Base-by-base conservation (phyloP, 495 filamentous ascomycete genomes). In the Rhypophila decipiens region DNA sequence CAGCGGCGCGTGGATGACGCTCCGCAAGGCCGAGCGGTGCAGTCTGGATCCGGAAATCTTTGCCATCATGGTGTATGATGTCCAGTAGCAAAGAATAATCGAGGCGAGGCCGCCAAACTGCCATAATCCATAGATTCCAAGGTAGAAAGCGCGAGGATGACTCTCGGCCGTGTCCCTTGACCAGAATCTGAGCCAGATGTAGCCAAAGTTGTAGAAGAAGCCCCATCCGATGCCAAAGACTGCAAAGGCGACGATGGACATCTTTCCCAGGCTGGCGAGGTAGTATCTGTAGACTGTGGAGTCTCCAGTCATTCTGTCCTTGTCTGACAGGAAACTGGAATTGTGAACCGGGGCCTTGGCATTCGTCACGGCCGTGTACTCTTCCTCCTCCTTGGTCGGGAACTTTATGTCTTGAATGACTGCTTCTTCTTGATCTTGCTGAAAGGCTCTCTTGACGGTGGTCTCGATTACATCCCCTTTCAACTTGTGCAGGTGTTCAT, bases 1-100 rank as follows among this genome's bases (percentile, higher is more conserved):
- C 33, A 59, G 29, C 12, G 52, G 52, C 23, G 49, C 55, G 8
- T 29, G 13, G 18, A 44, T 24, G 40, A 29, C 23, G 21, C 17
- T 29, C 5, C 23, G 10, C 11, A 42, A 13, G 21, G 40, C 40
- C 5, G 40, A 24, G 7, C 22, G 17, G 40, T 42, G 40, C 3
- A 29, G 11, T 11, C 19, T 12, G 17, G 29, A 2, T 11, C 27
- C 42, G n/a, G 42, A 23, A 35, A 35, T 22, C 19, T 22, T 29
- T 20, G 42, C 11, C 41, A 43, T 43, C 8, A 18, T 15, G 41
- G 17, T 43, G 23, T 23, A 41, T 39, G 36, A 15, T 13, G 36
- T 31, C 27, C 27, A 31, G 27, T 31, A 31, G 27, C 27, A 31
- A 13, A 31, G 27, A 31, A 31, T 31, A 13, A 31, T 31, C 7